A percentile compares a stretch with the other conserved stretches of the same genome.
Conservation (phyloP, 768 basidiomycete species). For the Tylopilus felleus region DNA sequence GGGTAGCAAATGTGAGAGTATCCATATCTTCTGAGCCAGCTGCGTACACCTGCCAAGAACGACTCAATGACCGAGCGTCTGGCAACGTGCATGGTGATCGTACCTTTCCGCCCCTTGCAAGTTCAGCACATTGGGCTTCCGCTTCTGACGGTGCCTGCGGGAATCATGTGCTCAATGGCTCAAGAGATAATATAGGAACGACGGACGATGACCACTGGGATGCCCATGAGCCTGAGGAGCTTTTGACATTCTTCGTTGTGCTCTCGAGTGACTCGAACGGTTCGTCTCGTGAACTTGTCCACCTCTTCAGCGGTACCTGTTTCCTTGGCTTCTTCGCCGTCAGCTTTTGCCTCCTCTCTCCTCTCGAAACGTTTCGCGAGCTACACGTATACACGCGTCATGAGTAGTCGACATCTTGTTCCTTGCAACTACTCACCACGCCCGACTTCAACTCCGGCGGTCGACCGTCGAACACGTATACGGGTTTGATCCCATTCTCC, state of each 20-base stretch:
- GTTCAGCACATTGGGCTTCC: slow-evolving; percentile 97
- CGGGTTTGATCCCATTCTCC: slow-evolving; percentile 97
- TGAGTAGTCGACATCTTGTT: too few relatives aligned
- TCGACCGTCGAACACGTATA: slow-evolving; percentile 98
- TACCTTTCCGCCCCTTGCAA: slow-evolving; percentile 94
- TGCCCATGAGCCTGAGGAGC: slow-evolving; percentile 91
- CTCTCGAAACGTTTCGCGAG: slow-evolving; percentile 93
- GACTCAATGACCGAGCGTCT: not conserved
- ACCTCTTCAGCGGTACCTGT: slow-evolving; percentile 91
- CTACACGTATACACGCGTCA: slow-evolving; percentile 39
- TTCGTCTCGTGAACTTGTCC: slow-evolving; percentile 84
- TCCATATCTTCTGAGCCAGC: slow-evolving; percentile 99
- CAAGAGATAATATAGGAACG: not conserved
- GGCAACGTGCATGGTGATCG: not conserved
- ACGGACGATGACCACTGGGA: slow-evolving; percentile 87
- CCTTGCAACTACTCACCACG: slow-evolving; percentile 61
- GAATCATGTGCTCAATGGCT: not conserved
- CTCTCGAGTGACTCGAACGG: slow-evolving; percentile 91
- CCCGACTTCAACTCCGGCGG: slow-evolving; percentile 97
- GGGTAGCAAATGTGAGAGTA: slow-evolving; percentile 91
- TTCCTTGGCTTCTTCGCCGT: slow-evolving; percentile 95
- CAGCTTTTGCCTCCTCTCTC: slow-evolving; percentile 91
- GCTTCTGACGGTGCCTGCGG: slow-evolving; percentile 94
- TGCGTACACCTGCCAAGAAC: slow-evolving; percentile 71
- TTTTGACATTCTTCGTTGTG: slow-evolving; percentile 95